Evolutionary conservation across 1,284 basidiomycete species (phyloP).

Genomic region (Xerocomus nothofagi): DNA sequence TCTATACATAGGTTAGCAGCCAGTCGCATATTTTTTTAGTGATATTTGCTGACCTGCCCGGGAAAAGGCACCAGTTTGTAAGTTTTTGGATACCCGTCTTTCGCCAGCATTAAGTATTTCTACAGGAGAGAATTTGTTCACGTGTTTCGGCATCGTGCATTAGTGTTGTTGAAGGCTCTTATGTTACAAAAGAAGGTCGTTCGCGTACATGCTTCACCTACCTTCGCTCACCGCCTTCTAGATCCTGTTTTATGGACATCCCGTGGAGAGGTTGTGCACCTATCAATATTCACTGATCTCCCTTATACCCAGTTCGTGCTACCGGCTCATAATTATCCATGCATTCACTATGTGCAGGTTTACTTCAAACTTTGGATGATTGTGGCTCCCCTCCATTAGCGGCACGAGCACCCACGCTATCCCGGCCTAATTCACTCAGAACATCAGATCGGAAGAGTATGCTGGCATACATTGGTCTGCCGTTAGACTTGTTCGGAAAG

Average conservation of each 20-base stretch:
- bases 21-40: neutral
- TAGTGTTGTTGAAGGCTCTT: conserved; percentile 93
- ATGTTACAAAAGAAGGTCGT: conserved; percentile 87
- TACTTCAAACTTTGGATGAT: conserved; percentile 88
- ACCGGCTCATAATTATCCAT: neutral
- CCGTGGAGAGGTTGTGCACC: conserved; percentile 94
- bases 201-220: neutral
- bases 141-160: conserved; percentile 89
- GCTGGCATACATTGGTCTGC: conserved; percentile 89
- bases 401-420: conserved; percentile 61
- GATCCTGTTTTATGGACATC: conserved; percentile 98
- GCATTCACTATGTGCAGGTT: conserved; percentile 43
- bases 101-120: conserved; percentile 1
- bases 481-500: conserved; percentile 85
- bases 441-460: conserved; percentile 93
- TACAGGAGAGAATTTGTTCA: conserved; percentile 85
- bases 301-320: conserved; percentile 66
- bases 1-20: conserved; percentile 77
- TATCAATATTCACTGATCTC: conserved; percentile 96
- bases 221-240: conserved; percentile 34
- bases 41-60: conserved; percentile 16
- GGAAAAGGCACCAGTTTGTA: conserved; percentile 77
- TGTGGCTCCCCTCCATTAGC: conserved; percentile 89
- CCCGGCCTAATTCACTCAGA: conserved; percentile 76
- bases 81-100: conserved; percentile 29